A percentile compares a stretch with the other conserved stretches of the same genome.
phyloP scores from a whole-genome alignment of 2,329 filamentous ascomycete genomes.

The Penicillium sp. region DNA sequence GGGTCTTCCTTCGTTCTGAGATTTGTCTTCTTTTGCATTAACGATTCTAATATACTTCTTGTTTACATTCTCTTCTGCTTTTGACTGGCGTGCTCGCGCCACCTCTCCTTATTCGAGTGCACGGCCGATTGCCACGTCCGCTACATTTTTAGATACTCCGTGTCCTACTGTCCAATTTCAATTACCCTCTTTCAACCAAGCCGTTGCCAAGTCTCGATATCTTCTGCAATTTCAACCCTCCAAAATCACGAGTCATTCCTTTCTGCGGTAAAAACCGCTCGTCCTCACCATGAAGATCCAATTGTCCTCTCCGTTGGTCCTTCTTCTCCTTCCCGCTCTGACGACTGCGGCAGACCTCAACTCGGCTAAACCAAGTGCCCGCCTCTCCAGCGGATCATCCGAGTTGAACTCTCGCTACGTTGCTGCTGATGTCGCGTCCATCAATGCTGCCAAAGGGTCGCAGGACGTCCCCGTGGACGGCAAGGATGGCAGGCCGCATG shows the following conservation, averaged over 20 bases:
- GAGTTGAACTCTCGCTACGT: conserved; percentile 17
- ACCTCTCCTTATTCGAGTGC: neutral
- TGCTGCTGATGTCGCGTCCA: conserved; percentile 21
- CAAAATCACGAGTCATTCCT: conserved; percentile 6
- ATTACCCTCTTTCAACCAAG: neutral
- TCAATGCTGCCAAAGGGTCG: conserved; percentile 52
- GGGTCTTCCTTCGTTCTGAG: neutral
- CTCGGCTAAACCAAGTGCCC: conserved; percentile 19
- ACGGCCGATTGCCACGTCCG: neutral
- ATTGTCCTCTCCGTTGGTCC: conserved; percentile 34
- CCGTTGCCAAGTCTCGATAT: neutral
- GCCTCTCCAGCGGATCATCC: conserved; percentile 14
- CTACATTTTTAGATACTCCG: neutral
- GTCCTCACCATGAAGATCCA: conserved; percentile 38
- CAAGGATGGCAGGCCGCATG: conserved; percentile 89
- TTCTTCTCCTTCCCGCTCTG: conserved; percentile 40
- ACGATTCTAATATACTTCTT: conserved; percentile 1
- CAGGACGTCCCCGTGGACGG: conserved; percentile 90
- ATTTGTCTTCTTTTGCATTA: conserved; percentile 5
- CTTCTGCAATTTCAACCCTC: neutral
- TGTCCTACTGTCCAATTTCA: neutral
- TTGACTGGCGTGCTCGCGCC: neutral
- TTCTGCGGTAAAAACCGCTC: conserved; percentile 6
- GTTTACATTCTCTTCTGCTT: neutral
- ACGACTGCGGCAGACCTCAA: conserved; percentile 28